phyloP scores from a whole-genome alignment of 257 asterid species.

The Linaria vulgaris region DNA sequence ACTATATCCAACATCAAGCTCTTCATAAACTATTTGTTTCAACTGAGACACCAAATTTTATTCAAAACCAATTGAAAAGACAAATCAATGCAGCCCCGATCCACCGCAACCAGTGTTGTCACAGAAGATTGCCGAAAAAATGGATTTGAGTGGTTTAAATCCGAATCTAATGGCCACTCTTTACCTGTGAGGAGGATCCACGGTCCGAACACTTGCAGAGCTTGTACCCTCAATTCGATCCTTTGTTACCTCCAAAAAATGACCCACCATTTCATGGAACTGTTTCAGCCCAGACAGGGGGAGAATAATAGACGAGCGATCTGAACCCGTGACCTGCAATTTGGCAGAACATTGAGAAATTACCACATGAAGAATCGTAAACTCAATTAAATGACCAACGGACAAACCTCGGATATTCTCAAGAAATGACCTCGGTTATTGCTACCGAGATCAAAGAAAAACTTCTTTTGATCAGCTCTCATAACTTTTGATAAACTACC shows the following conservation, averaged over 20 bases:
- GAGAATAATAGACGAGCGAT: slow-evolving; percentile 93
- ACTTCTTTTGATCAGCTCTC: slow-evolving; percentile 93
- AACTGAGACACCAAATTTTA: no score
- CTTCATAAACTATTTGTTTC: no score
- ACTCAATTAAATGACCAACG: not conserved
- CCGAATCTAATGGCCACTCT: slow-evolving; percentile 32
- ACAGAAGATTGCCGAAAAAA: no score
- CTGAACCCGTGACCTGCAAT: slow-evolving; percentile 91
- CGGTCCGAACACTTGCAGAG: slow-evolving; percentile 82
- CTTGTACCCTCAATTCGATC: slow-evolving; percentile 82
- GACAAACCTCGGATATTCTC: slow-evolving; percentile 89
- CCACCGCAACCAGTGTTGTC: no score
- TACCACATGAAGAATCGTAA: not conserved
- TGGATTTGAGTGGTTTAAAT: not conserved
- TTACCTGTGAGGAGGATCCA: slow-evolving; percentile 80
- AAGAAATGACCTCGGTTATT: slow-evolving; percentile 94
- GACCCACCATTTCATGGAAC: slow-evolving; percentile 93
- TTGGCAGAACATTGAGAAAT: slow-evolving; percentile 10
- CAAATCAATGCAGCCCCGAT: no score
- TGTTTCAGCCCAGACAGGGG: slow-evolving; percentile 92
- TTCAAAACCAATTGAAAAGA: no score
- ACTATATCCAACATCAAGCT: no score
- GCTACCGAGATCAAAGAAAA: slow-evolving; percentile 96
- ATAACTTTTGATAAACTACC: slow-evolving; percentile 75
- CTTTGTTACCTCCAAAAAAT: slow-evolving; percentile 86